Evolutionary conservation across 2,329 filamentous ascomycete genomes (phyloP).

Genomic region (Xylaria sp.): DNA sequence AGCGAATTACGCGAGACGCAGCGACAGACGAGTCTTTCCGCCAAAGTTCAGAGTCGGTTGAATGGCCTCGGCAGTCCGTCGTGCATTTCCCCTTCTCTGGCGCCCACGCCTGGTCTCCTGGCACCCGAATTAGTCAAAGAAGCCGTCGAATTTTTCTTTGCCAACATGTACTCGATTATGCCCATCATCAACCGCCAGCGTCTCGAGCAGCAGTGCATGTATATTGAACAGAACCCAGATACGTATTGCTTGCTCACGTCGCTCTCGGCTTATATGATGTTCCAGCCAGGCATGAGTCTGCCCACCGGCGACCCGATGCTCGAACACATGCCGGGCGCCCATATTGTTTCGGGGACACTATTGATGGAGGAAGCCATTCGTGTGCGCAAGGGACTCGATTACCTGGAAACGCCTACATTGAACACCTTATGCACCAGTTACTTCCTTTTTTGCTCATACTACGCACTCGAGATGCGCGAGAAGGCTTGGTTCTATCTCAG

Average conservation of each 20-base stretch:
- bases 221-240: slow-evolving; percentile 67
- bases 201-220: slow-evolving; percentile 63
- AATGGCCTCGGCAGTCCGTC: slow-evolving; percentile 59
- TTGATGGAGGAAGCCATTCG: slow-evolving; percentile 71
- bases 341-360: slow-evolving; percentile 67
- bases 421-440: slow-evolving; percentile 75
- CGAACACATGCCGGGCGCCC: slow-evolving; percentile 62
- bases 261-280: slow-evolving; percentile 71
- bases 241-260: slow-evolving; percentile 68
- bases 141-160: slow-evolving; percentile 72
- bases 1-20: slow-evolving; percentile 74
- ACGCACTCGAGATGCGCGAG: slow-evolving; percentile 73
- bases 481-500: slow-evolving; percentile 81
- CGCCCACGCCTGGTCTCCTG: slow-evolving; percentile 65
- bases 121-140: slow-evolving; percentile 68
- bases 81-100: slow-evolving; percentile 50
- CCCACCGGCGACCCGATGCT: slow-evolving; percentile 61
- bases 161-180: slow-evolving; percentile 67
- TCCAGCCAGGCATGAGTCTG: slow-evolving; percentile 70
- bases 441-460: slow-evolving; percentile 76
- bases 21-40: slow-evolving; percentile 67
- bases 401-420: slow-evolving; percentile 60
- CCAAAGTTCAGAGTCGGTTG: slow-evolving; percentile 65
- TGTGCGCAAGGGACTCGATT: slow-evolving; percentile 68
- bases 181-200: slow-evolving; percentile 66